These are phyloP conservation scores for Fusarium begoniae DNA, from an alignment of 2,329 filamentous ascomycete genomes.

Conservation along the genomic window DNA sequence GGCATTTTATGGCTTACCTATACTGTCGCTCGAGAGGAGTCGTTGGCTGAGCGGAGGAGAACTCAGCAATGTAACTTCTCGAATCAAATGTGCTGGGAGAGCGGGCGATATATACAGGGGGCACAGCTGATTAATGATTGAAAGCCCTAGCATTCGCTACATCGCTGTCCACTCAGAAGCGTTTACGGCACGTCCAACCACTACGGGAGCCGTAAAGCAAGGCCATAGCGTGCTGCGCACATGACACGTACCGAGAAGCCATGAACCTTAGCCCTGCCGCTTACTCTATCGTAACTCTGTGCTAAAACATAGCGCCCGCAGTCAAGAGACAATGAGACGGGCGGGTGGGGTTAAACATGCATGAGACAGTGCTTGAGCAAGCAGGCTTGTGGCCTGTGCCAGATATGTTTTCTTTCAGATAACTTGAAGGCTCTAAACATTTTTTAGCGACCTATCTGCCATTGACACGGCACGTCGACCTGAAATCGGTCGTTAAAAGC, in stretches of 20 bases:
- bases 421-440: too few relatives aligned
- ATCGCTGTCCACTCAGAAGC: neutral
- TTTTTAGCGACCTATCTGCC: too few relatives aligned
- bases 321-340: too few relatives aligned
- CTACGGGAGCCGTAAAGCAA: neutral
- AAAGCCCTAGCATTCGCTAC: neutral
- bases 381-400: too few relatives aligned
- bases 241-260: neutral
- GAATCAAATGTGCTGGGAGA: accelerated
- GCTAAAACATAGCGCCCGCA: neutral
- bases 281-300: neutral
- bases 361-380: too few relatives aligned
- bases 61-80: accelerated
- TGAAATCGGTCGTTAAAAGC: too few relatives aligned
- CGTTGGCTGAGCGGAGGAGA: neutral
- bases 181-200: neutral
- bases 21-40: neutral
- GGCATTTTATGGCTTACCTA: neutral
- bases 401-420: too few relatives aligned
- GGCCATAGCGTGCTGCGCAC: neutral
- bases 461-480: too few relatives aligned
- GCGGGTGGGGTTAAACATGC: too few relatives aligned
- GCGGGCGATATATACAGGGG: neutral
- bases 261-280: neutral
- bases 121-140: neutral